phyloP scores from a whole-genome alignment of 495 filamentous ascomycete species.

The Pyrenula aspistea region DNA sequence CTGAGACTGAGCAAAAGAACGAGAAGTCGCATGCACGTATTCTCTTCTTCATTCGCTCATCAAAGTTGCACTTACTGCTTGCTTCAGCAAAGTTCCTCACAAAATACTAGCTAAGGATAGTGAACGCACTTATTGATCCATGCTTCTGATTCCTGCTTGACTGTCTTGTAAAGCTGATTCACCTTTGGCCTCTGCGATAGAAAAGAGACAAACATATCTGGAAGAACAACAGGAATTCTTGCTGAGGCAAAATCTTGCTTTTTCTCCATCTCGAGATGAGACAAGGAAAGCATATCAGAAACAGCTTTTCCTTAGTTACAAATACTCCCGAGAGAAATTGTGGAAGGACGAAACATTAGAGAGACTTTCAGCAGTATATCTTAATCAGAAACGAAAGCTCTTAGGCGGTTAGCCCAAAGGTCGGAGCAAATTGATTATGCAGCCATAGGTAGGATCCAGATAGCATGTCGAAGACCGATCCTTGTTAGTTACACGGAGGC shows the following conservation, averaged over 20 bases:
- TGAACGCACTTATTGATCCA: conserved; percentile 9
- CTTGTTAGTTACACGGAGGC: no score
- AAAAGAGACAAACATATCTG: conserved; percentile 22
- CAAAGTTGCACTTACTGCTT: not conserved
- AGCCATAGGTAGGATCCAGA: no score
- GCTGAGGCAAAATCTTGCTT: conserved; percentile 6
- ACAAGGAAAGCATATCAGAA: not conserved
- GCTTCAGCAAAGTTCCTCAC: conserved; percentile 4
- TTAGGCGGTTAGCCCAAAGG: no score
- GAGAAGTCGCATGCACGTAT: conserved; percentile 9
- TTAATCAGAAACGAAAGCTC: no score
- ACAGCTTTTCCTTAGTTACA: no score
- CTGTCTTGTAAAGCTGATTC: conserved; percentile 15
- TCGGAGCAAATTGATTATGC: no score
- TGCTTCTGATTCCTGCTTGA: conserved; percentile 12
- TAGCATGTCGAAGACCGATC: no score
- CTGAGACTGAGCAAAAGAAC: conserved; percentile 12
- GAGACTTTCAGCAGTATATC: no score
- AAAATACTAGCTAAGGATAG: conserved; percentile 4
- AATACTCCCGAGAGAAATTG: no score
- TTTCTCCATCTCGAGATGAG: not conserved
- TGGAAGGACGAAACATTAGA: no score
- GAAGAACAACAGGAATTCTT: conserved; percentile 11
- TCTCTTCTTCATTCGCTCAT: conserved; percentile 2
- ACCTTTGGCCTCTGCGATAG: conserved; percentile 12